A percentile compares a stretch with the other conserved stretches of the same genome.
phyloP scores from a whole-genome alignment of 2,329 filamentous ascomycete species.

The Parascedosporium putredinis region DNA sequence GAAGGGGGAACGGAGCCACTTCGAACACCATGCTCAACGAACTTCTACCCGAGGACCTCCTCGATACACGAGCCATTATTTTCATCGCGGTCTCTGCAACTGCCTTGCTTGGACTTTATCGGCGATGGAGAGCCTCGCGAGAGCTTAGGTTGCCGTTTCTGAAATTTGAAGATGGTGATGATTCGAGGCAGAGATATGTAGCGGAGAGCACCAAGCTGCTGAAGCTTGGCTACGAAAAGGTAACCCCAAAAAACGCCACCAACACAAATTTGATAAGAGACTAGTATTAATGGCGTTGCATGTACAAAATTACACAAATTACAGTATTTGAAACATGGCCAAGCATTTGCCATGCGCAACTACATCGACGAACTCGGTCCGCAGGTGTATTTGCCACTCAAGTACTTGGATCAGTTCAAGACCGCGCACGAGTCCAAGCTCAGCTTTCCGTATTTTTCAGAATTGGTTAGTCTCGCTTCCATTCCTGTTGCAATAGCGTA shows the following conservation, averaged over 20 bases:
- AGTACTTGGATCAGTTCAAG: constrained; percentile 5
- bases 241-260: background rate
- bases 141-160: background rate
- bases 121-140: constrained; percentile 2
- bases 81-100: background rate
- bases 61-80: background rate
- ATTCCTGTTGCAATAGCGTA: no score
- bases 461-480: constrained; percentile 5
- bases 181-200: constrained; percentile 6
- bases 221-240: constrained; percentile 5
- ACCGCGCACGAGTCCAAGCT: constrained; percentile 2
- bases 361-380: constrained; percentile 5
- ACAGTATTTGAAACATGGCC: constrained; percentile 7
- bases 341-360: constrained; percentile 5
- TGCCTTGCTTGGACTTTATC: background rate
- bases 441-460: constrained; percentile 4
- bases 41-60: background rate
- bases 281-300: background rate
- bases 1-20: background rate
- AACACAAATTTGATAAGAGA: background rate
- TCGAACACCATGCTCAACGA: background rate
- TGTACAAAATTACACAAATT: background rate
- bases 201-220: constrained; percentile 2
- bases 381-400: constrained; percentile 3
- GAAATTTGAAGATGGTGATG: constrained; percentile 6